These are phyloP conservation scores for Colletotrichum sp. DNA, from an alignment of 2,329 filamentous ascomycete species.

Conservation along the genomic window DNA sequence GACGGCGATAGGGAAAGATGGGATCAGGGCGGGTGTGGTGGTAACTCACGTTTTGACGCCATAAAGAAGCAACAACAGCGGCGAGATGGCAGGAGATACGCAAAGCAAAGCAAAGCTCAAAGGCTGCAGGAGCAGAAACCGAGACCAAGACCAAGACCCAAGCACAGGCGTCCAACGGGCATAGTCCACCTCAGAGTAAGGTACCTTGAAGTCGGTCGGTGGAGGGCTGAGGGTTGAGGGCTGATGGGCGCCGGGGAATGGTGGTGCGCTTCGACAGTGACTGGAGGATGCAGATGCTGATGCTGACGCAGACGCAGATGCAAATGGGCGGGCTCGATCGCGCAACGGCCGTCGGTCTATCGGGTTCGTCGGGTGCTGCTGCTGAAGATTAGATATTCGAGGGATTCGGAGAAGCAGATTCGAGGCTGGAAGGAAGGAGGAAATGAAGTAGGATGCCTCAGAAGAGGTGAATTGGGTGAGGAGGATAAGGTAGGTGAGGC, in stretches of 20 bases:
- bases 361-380: neutral
- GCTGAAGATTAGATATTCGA: neutral
- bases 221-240: neutral
- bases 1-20: slow-evolving; percentile 4
- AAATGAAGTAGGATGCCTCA: neutral
- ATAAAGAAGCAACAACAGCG: slow-evolving; percentile 21
- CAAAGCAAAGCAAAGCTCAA: neutral
- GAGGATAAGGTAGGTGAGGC: neutral
- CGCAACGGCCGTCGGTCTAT: neutral
- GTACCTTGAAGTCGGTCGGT: neutral
- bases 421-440: neutral
- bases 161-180: slow-evolving; percentile 20
- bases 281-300: neutral
- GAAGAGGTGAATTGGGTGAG: neutral
- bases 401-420: neutral
- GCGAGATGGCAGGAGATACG: neutral
- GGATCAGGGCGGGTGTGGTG: neutral
- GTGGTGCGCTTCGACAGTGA: neutral
- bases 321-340: neutral
- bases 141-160: neutral
- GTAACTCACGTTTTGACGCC: slow-evolving; percentile 24
- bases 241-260: neutral
- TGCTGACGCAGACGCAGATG: neutral
- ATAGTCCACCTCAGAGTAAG: neutral
- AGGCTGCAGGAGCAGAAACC: neutral